phyloP scores from a whole-genome alignment of 495 filamentous ascomycete genomes.

The Trypethelium eluteriae region DNA sequence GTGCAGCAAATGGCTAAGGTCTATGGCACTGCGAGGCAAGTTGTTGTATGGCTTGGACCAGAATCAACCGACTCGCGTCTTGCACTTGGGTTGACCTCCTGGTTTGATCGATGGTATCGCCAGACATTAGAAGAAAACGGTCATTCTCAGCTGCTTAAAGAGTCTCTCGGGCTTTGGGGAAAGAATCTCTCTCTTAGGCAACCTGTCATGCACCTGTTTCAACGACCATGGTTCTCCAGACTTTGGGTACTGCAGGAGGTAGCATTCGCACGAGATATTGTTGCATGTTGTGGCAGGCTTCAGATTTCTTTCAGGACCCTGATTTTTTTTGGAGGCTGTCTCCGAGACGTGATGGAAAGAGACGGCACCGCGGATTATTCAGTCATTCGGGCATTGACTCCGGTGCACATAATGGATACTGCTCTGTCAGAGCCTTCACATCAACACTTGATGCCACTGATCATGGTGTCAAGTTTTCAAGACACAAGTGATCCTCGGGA shows the following conservation, averaged over 20 bases:
- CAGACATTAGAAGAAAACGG: not conserved
- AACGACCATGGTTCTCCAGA: not conserved
- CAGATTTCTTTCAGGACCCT: not conserved
- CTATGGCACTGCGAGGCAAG: conserved; percentile 17
- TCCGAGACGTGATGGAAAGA: not conserved
- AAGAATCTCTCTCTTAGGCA: not conserved
- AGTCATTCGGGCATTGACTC: not conserved
- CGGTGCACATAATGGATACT: not conserved
- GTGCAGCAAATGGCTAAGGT: conserved; percentile 29
- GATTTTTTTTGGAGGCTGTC: not conserved
- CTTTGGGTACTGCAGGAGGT: not conserved
- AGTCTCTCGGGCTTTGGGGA: not conserved
- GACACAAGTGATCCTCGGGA: not conserved
- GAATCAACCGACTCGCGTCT: not conserved
- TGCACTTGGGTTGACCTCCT: not conserved
- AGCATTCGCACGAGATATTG: not conserved
- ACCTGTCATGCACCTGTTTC: not conserved
- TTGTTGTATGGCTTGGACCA: conserved; percentile 23
- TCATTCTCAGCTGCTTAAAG: not conserved
- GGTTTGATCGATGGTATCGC: not conserved
- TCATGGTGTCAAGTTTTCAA: not conserved
- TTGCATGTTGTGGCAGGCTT: not conserved
- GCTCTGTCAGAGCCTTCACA: not conserved
- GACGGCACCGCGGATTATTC: not conserved
- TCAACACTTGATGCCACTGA: not conserved